Base-by-base conservation (phyloP, 2,329 filamentous ascomycete genomes). In the Phyllosticta capitalensis region DNA sequence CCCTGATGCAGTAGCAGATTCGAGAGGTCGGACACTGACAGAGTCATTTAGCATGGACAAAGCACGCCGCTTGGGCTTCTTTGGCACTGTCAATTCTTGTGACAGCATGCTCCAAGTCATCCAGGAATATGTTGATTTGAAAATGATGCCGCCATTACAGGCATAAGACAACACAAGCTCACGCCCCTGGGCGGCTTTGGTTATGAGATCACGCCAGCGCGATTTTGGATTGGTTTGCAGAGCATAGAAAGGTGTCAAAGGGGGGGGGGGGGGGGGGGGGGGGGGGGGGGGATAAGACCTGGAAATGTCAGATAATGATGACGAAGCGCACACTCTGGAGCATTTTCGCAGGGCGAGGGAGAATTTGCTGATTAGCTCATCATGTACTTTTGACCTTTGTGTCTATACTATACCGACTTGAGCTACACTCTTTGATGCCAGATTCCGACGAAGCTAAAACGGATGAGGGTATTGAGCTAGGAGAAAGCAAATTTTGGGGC, bases 1-100 rank as follows among this genome's bases (percentile, higher is more conserved):
- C n/a, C 9, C 52, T n/a, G 26, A 14, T 14, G 7, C 38, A 10
- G 38, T 24, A 17, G 5, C 52, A n/a, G 53, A 59, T 7, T 26
- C 30, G 17, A 22, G 38, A 9, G 17, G 14, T 24, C 14, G 12
- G 9, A 17, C 19, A 21, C 12, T 20, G 10, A 9, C 51, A 54
- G 9, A 49, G 52, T 22, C 17, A n/a, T 5, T 10, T 50, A 69
- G 72, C 9, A 77, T 77, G 74, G 75, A 75, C 61, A 79, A 79
- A 65, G 72, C 74, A 28, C 71, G 73, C 50, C 74, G 74, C 58
- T 65, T 78, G 62, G 78, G 78, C 0, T 80, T 74, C 71, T 72
- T 73, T 61, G 77, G 78, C 0, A 74, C 75, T 62, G 76, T 79
- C 5, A 76, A 79, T 61, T 75, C 75, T 1, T 65, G 69, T 21